Evolutionary conservation across 306 rosid species (phyloP).

Genomic region (Cucumis hystrix): DNA sequence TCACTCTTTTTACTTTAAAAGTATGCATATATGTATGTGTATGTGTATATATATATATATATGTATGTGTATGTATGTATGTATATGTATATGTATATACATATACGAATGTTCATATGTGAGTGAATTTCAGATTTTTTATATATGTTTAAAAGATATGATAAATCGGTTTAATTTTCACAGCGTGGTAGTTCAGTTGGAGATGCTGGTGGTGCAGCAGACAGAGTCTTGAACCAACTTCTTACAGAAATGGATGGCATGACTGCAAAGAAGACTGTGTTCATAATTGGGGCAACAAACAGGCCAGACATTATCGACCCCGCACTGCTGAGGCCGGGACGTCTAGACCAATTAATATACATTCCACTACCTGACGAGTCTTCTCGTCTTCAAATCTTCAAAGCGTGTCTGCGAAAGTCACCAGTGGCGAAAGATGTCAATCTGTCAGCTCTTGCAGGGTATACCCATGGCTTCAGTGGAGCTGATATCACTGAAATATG

Average conservation of each 20-base stretch:
- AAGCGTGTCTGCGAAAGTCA: conserved; percentile 61
- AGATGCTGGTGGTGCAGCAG: conserved; percentile 65
- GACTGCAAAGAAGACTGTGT: conserved; percentile 58
- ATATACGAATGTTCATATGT: no score
- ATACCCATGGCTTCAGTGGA: conserved; percentile 52
- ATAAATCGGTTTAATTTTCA: background rate
- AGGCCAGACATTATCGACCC: conserved; percentile 65
- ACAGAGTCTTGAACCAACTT: conserved; percentile 65
- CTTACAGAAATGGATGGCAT: conserved; percentile 73
- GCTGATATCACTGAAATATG: conserved; percentile 69
- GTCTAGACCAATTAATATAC: conserved; percentile 55
- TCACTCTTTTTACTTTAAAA: background rate
- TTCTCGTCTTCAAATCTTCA: conserved; percentile 57
- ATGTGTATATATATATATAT: no score
- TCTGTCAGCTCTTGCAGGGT: conserved; percentile 40
- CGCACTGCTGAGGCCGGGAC: conserved; percentile 61
- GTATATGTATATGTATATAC: no score
- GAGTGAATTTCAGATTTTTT: background rate
- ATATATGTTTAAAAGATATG: no score
- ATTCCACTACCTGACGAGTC: conserved; percentile 50
- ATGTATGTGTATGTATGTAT: no score
- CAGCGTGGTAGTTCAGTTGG: conserved; percentile 52
- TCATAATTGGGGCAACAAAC: conserved; percentile 61
- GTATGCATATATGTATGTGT: background rate
- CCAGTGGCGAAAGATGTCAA: conserved; percentile 48